Base-by-base conservation (phyloP, 1,284 basidiomycete species). In the Irpex sp. region DNA sequence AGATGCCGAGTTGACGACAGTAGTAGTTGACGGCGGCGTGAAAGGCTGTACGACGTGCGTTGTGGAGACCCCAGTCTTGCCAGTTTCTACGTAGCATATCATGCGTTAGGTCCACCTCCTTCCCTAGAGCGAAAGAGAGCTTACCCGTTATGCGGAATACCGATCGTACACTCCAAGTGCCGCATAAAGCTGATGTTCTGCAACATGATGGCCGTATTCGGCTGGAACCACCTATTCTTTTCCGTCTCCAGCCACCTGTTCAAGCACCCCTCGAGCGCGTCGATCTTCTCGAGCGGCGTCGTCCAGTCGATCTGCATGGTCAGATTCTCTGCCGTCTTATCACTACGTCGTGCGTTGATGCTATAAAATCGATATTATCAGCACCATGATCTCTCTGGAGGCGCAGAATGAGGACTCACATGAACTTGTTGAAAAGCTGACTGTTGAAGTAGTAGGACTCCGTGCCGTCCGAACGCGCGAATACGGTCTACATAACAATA, bases 401-500 rank as follows among this genome's bases (percentile, higher is more conserved):
- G n/a, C n/a, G n/a, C n/a, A n/a, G n/a, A n/a, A n/a, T 7, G 51
- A 21, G 5, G 19, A 76, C 85, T 63, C 69, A 88, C 87, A 92
- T 90, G 72, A 91, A 89, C 70, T 88, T 88, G 60, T 72, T 82
- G 72, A 88, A 89, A 13, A 91, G 77, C 66, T 86, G 85, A 66
- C 86, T 89, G 76, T 91, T 92, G 75, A 87, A 91, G 69, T 90
- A 91, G 69, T 92, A 92, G 7, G 88, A 84, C 69, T 90, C 86
- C 7, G 87, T 87, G 13, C 89, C 89, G 68, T 92, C 89, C 4
- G 79, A 69, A 26, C 88, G 85, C 26, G 81, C 72, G 68, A 91
- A 91, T 21, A 87, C 80, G 1, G 89, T 91, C 80, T 86, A 61
- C 9, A 61, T 49, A 49, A 59, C n/a, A 50, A 46, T 64, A 13